Conservation (phyloP, 2,329 filamentous ascomycete genomes). For the Cladophialophora chaetospira region DNA sequence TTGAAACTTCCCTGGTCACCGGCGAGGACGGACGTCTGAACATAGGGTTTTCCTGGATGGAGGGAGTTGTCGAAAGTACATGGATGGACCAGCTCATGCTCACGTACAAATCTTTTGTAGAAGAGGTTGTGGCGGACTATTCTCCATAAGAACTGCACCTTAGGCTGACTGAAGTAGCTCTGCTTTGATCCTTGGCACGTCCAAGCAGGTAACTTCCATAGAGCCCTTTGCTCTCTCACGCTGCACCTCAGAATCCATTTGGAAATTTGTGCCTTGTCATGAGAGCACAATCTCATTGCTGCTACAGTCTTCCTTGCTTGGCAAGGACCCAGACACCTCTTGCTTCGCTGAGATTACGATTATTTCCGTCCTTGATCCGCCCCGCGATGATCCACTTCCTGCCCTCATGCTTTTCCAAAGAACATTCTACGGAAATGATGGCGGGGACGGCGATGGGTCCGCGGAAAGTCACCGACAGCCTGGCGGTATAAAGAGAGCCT, state of each 20-base stretch:
- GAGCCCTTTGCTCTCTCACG: no score
- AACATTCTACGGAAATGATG: background rate
- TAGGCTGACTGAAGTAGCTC: no score
- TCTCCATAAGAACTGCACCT: no score
- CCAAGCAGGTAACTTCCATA: no score
- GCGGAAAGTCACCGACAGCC: background rate
- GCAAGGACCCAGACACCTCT: background rate
- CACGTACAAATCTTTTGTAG: background rate
- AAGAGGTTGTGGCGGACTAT: background rate
- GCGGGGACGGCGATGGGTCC: background rate
- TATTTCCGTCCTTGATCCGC: background rate
- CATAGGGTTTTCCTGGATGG: slow-evolving; percentile 46
- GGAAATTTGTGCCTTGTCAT: no score
- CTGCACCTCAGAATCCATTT: no score
- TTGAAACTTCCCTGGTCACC: slow-evolving; percentile 2
- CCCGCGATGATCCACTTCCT: background rate
- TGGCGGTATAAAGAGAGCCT: background rate
- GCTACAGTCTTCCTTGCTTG: no score
- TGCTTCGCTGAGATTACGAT: background rate
- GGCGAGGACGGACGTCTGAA: slow-evolving; percentile 4
- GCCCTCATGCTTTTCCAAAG: background rate
- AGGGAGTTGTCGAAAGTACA: slow-evolving; percentile 38
- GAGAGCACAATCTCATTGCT: no score
- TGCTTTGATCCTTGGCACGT: no score
- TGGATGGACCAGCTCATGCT: slow-evolving; percentile 34